A percentile compares a stretch with the other conserved stretches of the same genome.
These are phyloP conservation scores for Boletus bicolor DNA, from an alignment of 768 basidiomycete species.

Conservation along the genomic window DNA sequence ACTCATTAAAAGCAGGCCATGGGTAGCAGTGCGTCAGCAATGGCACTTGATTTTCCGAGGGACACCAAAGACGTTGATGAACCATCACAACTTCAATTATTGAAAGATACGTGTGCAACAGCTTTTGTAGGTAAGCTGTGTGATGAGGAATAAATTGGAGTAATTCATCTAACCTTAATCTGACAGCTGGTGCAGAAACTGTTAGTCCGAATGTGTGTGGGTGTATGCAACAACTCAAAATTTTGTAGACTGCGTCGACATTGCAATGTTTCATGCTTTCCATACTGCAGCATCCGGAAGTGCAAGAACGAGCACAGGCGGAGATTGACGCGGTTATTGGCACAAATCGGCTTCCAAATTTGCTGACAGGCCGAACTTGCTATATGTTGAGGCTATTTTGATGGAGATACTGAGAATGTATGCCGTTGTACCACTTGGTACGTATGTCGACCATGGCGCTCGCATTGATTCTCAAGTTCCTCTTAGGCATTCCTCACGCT, in stretches of 20 bases:
- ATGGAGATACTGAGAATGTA: not conserved
- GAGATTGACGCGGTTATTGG: conserved; percentile 33
- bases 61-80: not conserved
- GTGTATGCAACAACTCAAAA: not conserved
- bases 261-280: conserved; percentile 29
- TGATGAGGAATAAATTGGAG: not conserved
- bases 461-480: not conserved
- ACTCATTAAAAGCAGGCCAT: conserved; percentile 7
- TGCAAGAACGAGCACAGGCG: conserved; percentile 29
- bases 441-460: not conserved
- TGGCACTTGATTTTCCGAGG: conserved; percentile 13
- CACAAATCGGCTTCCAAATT: conserved; percentile 25
- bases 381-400: conserved; percentile 30
- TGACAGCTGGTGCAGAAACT: conserved; percentile 21
- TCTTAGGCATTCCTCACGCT: conserved; percentile 16
- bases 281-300: conserved; percentile 31
- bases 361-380: conserved; percentile 21
- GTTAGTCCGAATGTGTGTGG: not conserved
- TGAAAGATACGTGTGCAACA: conserved; percentile 11
- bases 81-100: conserved; percentile 6
- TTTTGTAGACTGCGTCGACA: conserved; percentile 8
- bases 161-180: not conserved
- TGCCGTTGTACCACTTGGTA: conserved; percentile 26
- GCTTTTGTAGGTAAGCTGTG: conserved; percentile 18
- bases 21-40: conserved; percentile 9